Base-by-base conservation (phyloP, 495 filamentous ascomycete genomes). In the Massariosphaeria phaeospora region DNA sequence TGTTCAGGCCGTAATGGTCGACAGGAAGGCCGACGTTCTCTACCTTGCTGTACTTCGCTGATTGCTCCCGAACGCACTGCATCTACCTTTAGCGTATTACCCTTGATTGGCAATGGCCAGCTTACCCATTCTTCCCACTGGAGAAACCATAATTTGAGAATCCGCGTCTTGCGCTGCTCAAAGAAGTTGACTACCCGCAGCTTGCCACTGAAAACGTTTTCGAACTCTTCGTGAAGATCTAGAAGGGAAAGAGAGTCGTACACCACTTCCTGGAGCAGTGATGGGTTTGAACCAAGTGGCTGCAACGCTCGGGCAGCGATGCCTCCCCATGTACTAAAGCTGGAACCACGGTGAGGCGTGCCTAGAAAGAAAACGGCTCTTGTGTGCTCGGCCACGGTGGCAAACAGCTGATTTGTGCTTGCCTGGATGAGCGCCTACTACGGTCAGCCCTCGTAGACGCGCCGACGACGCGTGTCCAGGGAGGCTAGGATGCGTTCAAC, bases 1-100 rank as follows among this genome's bases (percentile, higher is more conserved):
- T 63, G 48, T 63, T 63, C 18, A 63, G 55, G 25, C 56, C 48
- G 41, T 52, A 59, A 34, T 63, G 57, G 54, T 63, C 48, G 43
- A 63, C 59, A 18, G 59, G 47, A 24, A 63, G 54, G 48, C 57
- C 57, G 48, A 63, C 38, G 38, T 63, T 63, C 34, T 57, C 38
- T 18, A 55, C 56, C 36, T 45, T 42, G 34, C 27, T 24, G 13
- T 54, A 60, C 27, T 47, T 55, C 12, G 59, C 59, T 26, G 57
- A 48, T 35, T 48, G 45, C 29, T 48, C 45, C 20, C 20, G 6
- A 12, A 48, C 45, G 30, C 45, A 48, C 45, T 48, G 23, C 17
- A 27, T 27, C 41, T 45, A 45, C 41, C 23, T 10, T 45, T 45
- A 45, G 41, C 41, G 41, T 45, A 18, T 48, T 31, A 18, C 20